phyloP scores from a whole-genome alignment of 129 eudicot genomes.

The Daucus carota region DH1_v3.0 NC_030384.2:19986001-19986500 shows the following conservation, averaged over 20 bases:
- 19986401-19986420: too few species aligned
- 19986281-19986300: not conserved
- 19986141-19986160: too few species aligned
- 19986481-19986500: not conserved
- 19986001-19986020: not conserved
- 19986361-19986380: not conserved
- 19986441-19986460: not conserved
- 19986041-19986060: not conserved
- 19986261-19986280: not conserved
- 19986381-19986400: too few species aligned
- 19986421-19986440: not conserved
- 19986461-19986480: not conserved
- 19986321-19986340: not conserved
- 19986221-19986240: too few species aligned
- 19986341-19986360: not conserved
- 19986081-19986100: too few species aligned
- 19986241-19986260: not conserved
- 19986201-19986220: too few species aligned
- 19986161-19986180: conserved; percentile 11
- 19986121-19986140: too few species aligned
- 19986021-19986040: not conserved
- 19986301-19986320: not conserved
- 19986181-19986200: too few species aligned
- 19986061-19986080: too few species aligned
- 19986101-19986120: too few species aligned